Conservation (phyloP, 208 protist genomes). For the Acanthamoeba castellanii region DNA sequence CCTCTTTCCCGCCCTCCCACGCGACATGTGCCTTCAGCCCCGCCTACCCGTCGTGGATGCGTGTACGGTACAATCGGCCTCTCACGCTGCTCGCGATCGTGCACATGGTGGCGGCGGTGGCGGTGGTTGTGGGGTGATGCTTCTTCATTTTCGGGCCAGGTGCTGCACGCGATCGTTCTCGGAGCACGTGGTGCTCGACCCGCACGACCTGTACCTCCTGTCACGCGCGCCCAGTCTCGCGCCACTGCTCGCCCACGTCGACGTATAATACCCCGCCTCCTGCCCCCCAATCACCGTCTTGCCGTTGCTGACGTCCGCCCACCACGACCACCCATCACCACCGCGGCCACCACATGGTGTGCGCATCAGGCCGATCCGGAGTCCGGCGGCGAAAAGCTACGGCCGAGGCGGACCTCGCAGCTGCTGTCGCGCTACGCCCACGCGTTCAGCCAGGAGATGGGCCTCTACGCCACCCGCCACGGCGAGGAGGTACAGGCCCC, state of each 20-base stretch:
- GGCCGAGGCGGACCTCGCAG: background rate
- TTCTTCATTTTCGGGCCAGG: background rate
- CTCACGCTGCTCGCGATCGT: too few species aligned
- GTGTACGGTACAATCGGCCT: too few species aligned
- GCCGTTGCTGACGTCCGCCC: too few species aligned
- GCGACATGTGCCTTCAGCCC: too few species aligned
- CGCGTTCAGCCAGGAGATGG: slow-evolving; percentile 1
- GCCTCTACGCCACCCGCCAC: background rate
- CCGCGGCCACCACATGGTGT: too few species aligned
- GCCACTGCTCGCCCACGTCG: background rate
- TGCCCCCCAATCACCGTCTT: background rate
- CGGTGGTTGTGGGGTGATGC: too few species aligned
- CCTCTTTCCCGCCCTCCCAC: background rate
- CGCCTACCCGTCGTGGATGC: too few species aligned
- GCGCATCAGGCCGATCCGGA: too few species aligned
- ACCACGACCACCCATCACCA: too few species aligned
- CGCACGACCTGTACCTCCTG: slow-evolving; percentile 13
- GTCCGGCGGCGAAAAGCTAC: background rate
- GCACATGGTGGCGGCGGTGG: too few species aligned
- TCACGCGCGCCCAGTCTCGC: background rate
- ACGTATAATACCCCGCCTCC: background rate
- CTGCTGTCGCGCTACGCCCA: background rate
- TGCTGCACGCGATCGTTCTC: slow-evolving; percentile 24
- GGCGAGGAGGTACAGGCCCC: slow-evolving; percentile 7
- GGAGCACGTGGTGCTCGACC: slow-evolving; percentile 25